These are phyloP conservation scores for Croton laevigatus DNA, from an alignment of 441 rosid genomes.

Conservation along the genomic window DNA sequence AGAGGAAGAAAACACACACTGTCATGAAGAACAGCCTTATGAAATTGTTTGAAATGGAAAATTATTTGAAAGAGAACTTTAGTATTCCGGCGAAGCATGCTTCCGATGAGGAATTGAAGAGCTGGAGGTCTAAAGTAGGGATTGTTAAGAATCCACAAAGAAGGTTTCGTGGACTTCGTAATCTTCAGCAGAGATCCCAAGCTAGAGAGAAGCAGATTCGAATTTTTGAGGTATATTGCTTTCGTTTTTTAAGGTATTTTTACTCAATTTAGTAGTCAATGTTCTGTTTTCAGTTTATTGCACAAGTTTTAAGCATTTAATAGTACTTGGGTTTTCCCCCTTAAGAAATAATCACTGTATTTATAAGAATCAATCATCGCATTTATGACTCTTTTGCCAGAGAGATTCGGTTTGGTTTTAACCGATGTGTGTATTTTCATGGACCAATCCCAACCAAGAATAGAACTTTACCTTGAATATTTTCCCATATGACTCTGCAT, in stretches of 20 bases:
- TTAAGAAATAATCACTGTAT: too few relatives aligned
- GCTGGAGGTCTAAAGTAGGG: background rate
- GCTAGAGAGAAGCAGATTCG: background rate
- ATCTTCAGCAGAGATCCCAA: background rate
- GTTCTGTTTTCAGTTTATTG: background rate
- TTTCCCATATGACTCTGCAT: too few relatives aligned
- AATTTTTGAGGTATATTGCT: background rate
- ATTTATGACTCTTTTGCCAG: too few relatives aligned
- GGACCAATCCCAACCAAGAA: too few relatives aligned
- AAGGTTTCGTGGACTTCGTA: background rate
- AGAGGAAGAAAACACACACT: too few relatives aligned
- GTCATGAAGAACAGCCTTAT: too few relatives aligned
- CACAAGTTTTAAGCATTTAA: background rate
- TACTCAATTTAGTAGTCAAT: background rate
- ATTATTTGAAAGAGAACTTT: background rate
- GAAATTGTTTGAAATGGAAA: background rate
- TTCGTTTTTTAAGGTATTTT: background rate
- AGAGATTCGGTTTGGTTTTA: too few relatives aligned
- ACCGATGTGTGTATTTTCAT: too few relatives aligned
- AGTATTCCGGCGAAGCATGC: background rate
- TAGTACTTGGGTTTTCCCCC: too few relatives aligned
- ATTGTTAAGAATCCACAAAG: background rate
- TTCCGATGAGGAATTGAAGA: background rate
- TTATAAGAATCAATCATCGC: too few relatives aligned
- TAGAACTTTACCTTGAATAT: too few relatives aligned